Evolutionary conservation across 805 yeast genomes (phyloP).

Genomic region (Groenewaldozyma salmanticensis): DNA sequence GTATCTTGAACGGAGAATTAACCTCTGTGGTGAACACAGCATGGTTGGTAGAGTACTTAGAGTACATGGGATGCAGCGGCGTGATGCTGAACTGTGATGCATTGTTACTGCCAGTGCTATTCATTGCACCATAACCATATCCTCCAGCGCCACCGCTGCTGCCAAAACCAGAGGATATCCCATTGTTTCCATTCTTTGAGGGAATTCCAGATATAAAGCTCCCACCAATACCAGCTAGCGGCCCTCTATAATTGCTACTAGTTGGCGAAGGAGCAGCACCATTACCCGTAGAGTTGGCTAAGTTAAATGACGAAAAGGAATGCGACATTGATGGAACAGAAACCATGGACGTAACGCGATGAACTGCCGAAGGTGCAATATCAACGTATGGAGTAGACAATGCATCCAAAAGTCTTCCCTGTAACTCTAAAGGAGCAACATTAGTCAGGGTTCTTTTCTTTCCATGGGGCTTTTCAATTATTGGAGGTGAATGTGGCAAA

Average conservation of each 20-base stretch:
- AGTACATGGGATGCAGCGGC: conserved; percentile 43
- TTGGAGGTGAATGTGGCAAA: too few relatives aligned
- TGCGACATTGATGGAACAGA: not conserved
- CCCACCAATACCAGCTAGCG: not conserved
- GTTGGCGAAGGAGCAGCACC: not conserved
- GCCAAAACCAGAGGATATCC: not conserved
- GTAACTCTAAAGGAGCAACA: conserved; percentile 9
- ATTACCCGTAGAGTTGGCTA: not conserved
- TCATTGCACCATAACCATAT: too few relatives aligned
- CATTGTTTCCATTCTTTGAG: too few relatives aligned
- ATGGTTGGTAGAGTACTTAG: conserved; percentile 57
- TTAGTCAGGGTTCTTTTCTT: conserved; percentile 5
- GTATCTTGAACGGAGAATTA: conserved; percentile 67
- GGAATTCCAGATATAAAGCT: not conserved
- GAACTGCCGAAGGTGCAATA: conserved; percentile 12
- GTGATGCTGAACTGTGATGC: conserved; percentile 34
- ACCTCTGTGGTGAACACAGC: conserved; percentile 75
- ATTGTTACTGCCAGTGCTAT: not conserved
- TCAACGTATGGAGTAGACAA: conserved; percentile 24
- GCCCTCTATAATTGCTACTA: not conserved
- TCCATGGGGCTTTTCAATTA: too few relatives aligned
- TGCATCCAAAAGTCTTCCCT: conserved; percentile 19
- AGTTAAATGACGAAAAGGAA: too few relatives aligned
- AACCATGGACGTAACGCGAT: conserved; percentile 3
- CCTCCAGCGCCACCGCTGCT: not conserved